Conservation (phyloP, 805 yeast species). For the Myxozyma vanderwaltii region DNA sequence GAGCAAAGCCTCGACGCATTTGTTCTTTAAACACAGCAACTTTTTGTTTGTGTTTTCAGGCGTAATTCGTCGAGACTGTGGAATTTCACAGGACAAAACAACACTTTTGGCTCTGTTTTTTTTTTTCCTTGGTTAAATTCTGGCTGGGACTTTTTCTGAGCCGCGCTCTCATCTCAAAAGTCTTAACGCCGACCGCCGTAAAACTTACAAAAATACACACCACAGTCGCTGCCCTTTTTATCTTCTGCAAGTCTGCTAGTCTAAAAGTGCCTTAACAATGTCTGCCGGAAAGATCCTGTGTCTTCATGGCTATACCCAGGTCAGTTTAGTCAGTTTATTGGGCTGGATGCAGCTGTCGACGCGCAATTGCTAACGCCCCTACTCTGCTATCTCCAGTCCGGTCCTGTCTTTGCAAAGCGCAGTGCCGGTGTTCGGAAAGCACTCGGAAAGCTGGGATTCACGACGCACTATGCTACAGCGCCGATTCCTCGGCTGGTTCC, state of each 20-base stretch:
- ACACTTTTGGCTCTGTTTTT: too few species aligned
- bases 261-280: too few species aligned
- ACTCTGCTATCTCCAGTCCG: conserved; percentile 54
- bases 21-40: too few species aligned
- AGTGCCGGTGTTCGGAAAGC: conserved; percentile 85
- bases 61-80: too few species aligned
- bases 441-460: conserved; percentile 64
- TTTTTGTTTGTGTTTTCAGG: too few species aligned
- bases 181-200: conserved; percentile 11
- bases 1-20: not conserved
- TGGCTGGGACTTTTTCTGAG: not conserved
- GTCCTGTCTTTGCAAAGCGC: conserved; percentile 80
- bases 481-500: conserved; percentile 75
- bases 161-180: not conserved
- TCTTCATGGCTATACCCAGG: conserved; percentile 41
- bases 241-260: too few species aligned
- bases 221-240: too few species aligned
- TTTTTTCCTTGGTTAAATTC: not conserved
- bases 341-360: not conserved
- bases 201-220: too few species aligned
- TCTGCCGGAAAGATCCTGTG: conserved; percentile 21
- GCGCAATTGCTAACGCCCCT: not conserved
- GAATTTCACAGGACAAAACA: too few species aligned
- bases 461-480: conserved; percentile 73
- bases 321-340: too few species aligned